Conservation (phyloP, 768 basidiomycete genomes). For the Cyclocybe aegerita region DNA sequence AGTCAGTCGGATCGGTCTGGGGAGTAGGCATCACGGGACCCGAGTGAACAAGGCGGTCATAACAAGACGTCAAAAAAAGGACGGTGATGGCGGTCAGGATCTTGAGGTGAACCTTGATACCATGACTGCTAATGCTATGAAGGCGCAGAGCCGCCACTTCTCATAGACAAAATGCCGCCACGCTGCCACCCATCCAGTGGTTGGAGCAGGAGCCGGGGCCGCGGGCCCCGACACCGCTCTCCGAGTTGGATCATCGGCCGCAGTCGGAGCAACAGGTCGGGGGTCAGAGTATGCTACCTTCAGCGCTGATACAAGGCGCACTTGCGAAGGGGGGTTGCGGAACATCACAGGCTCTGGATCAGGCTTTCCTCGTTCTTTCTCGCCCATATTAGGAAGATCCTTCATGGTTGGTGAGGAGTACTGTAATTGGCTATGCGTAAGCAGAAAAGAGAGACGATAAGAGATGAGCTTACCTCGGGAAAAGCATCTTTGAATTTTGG, state of each 20-base stretch:
- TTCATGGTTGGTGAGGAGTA: constrained; percentile 65
- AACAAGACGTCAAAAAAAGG: too few relatives aligned
- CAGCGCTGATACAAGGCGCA: neutral
- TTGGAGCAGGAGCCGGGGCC: constrained; percentile 22
- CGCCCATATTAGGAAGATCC: constrained; percentile 93
- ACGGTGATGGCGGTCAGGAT: constrained; percentile 18
- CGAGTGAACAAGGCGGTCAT: too few relatives aligned
- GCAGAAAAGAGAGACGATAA: constrained; percentile 1
- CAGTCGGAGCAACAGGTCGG: constrained; percentile 1
- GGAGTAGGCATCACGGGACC: too few relatives aligned
- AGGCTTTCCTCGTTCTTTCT: constrained; percentile 65
- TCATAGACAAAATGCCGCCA: constrained; percentile 74
- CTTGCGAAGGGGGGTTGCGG: constrained; percentile 8
- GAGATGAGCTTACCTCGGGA: constrained; percentile 64
- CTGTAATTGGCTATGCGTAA: constrained; percentile 34
- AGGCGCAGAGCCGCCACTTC: constrained; percentile 81
- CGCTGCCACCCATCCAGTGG: constrained; percentile 54
- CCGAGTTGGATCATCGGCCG: constrained; percentile 16
- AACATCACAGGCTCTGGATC: constrained; percentile 20
- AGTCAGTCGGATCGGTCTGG: too few relatives aligned
- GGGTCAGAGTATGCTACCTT: neutral
- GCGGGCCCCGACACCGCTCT: neutral
- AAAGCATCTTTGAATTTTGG: constrained; percentile 85
- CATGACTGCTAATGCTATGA: constrained; percentile 76
- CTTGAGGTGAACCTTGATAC: constrained; percentile 73